These are phyloP conservation scores for Penicillium sp. DNA, from an alignment of 2,329 filamentous ascomycete genomes.

Conservation along the genomic window DNA sequence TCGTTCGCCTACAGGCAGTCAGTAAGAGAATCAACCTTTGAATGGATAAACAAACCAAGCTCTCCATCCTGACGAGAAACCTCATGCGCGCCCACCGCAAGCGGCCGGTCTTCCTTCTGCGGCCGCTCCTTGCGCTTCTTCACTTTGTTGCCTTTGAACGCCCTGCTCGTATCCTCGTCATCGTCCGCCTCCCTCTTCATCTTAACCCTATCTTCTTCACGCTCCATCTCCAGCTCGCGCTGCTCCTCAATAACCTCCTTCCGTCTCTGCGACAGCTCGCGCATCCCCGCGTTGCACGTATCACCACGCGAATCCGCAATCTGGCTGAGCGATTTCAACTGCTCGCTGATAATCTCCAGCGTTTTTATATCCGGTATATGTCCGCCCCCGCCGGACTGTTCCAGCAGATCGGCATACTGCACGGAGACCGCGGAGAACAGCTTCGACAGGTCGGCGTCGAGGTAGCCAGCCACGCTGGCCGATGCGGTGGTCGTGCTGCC, in stretches of 20 bases:
- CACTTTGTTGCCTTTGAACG: conserved; percentile 58
- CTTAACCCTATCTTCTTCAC: conserved; percentile 48
- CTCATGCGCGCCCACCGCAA: conserved; percentile 60
- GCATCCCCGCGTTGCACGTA: conserved; percentile 56
- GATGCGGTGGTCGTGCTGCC: conserved; percentile 36
- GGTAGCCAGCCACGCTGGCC: conserved; percentile 47
- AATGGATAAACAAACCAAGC: conserved; percentile 22
- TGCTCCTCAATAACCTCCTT: conserved; percentile 55
- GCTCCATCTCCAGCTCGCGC: conserved; percentile 46
- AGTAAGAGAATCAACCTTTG: not conserved
- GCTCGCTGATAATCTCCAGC: conserved; percentile 49
- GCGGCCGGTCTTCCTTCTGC: conserved; percentile 57
- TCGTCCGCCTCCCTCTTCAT: conserved; percentile 45
- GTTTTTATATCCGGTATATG: conserved; percentile 46
- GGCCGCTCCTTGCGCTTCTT: conserved; percentile 76
- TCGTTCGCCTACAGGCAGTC: conserved; percentile 10
- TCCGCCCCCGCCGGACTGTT: conserved; percentile 48
- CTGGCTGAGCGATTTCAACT: conserved; percentile 55
- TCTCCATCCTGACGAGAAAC: conserved; percentile 61
- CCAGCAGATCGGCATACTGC: conserved; percentile 57
- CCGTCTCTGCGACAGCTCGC: conserved; percentile 55
- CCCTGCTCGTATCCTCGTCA: conserved; percentile 42
- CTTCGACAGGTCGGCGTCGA: conserved; percentile 50
- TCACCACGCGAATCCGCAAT: conserved; percentile 55
- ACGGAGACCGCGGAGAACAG: conserved; percentile 46